A percentile compares a stretch with the other conserved stretches of the same genome.
Conservation (phyloP, 345 rosid species). For the Melastoma malabathricum region DNA sequence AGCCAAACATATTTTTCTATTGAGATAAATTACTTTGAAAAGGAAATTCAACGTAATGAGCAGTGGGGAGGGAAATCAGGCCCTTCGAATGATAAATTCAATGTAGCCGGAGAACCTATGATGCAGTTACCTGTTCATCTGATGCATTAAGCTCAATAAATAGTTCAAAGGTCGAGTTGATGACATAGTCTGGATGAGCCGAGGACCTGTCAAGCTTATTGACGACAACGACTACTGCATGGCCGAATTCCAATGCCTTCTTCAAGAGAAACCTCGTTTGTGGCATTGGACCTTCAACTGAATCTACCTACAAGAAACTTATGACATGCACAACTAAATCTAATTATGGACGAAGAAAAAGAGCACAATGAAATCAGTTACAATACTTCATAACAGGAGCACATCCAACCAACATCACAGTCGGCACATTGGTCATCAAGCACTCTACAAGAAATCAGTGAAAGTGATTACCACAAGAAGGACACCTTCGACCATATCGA, state of each 20-base stretch:
- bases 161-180: constrained; percentile 92
- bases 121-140: constrained; percentile 75
- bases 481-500: constrained; percentile 98
- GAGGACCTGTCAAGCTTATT: constrained; percentile 94
- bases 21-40: too few relatives aligned
- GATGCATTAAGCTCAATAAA: constrained; percentile 92
- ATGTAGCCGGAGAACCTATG: not conserved
- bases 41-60: too few relatives aligned
- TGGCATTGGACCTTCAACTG: constrained; percentile 99
- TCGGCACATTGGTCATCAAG: not conserved
- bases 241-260: constrained; percentile 97
- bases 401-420: too few relatives aligned
- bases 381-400: too few relatives aligned
- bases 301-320: constrained; percentile 56
- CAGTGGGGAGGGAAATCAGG: too few relatives aligned
- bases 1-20: too few relatives aligned
- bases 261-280: constrained; percentile 93
- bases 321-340: not conserved
- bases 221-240: constrained; percentile 88
- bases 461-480: constrained; percentile 74
- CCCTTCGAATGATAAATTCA: too few relatives aligned
- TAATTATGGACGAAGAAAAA: too few relatives aligned
- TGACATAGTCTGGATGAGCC: constrained; percentile 88
- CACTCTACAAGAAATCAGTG: constrained; percentile 5
- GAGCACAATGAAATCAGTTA: too few relatives aligned